Conservation (phyloP, 1,139 yeast species). For the Candida tunisiensis region DNA sequence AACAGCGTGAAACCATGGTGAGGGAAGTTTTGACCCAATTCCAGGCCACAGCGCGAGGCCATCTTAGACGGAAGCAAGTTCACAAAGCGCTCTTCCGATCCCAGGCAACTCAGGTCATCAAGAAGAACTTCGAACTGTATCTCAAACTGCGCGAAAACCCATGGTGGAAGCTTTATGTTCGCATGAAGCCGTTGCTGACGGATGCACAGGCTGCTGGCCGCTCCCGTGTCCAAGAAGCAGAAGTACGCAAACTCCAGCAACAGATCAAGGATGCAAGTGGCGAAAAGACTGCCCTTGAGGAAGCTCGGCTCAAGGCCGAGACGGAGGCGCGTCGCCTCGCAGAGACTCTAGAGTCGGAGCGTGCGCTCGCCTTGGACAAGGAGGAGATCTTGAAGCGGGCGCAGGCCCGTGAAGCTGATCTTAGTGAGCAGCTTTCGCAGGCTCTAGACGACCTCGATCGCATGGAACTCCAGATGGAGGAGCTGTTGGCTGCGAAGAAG, state of each 20-base stretch:
- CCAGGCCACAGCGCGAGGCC: slow-evolving; percentile 58
- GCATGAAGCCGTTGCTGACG: slow-evolving; percentile 61
- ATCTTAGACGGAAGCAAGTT: slow-evolving; percentile 35
- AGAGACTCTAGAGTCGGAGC: slow-evolving; percentile 22
- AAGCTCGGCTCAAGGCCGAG: slow-evolving; percentile 18
- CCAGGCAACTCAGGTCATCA: slow-evolving; percentile 57
- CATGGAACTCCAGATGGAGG: slow-evolving; percentile 21
- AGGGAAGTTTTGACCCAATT: slow-evolving; percentile 39
- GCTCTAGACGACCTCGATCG: slow-evolving; percentile 21
- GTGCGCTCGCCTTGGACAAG: slow-evolving; percentile 25
- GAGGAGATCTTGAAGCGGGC: slow-evolving; percentile 26
- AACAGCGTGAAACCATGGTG: slow-evolving; percentile 51
- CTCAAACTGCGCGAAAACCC: slow-evolving; percentile 41
- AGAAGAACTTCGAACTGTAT: slow-evolving; percentile 41
- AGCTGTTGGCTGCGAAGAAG: slow-evolving; percentile 20
- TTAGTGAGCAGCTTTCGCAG: slow-evolving; percentile 21
- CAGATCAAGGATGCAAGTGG: slow-evolving; percentile 18
- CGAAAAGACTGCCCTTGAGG: slow-evolving; percentile 16
- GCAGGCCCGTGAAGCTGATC: slow-evolving; percentile 22
- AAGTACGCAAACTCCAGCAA: slow-evolving; percentile 36
- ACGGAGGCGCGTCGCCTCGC: slow-evolving; percentile 22
- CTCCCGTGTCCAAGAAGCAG: slow-evolving; percentile 38
- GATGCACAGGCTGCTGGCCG: slow-evolving; percentile 45
- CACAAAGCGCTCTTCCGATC: slow-evolving; percentile 36
- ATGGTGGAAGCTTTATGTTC: slow-evolving; percentile 66